Evolutionary conservation across 176 grass and related monocot genomes (phyloP).

Genomic region (Triticum turgidum): DNA sequence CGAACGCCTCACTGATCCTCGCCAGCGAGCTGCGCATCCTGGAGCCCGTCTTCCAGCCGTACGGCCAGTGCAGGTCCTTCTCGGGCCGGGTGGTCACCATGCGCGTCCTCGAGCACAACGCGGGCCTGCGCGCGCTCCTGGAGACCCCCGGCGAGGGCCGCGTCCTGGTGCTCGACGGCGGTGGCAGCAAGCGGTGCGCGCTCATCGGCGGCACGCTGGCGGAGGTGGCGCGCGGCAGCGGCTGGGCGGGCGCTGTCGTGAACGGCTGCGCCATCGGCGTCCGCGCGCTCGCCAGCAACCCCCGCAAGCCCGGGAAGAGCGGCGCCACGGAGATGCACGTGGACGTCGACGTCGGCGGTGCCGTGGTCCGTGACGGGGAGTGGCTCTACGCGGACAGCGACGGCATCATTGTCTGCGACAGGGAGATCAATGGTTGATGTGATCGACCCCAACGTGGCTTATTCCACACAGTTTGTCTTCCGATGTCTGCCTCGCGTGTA

Average conservation of each 20-base stretch:
- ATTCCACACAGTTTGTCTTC: no score
- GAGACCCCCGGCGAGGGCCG: neutral
- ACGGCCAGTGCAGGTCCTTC: neutral
- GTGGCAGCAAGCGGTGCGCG: neutral
- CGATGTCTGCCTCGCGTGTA: no score
- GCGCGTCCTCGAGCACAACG: neutral
- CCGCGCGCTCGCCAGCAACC: neutral
- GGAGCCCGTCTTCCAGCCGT: neutral
- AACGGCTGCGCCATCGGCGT: neutral
- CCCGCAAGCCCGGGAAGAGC: neutral
- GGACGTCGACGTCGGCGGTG: neutral
- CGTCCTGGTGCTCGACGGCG: neutral
- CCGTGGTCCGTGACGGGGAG: neutral
- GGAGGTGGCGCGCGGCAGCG: neutral
- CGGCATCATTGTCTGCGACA: neutral
- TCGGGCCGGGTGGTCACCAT: neutral
- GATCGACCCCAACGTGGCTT: neutral
- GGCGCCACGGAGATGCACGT: neutral
- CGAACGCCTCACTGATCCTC: neutral
- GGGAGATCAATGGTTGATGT: neutral
- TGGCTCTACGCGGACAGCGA: neutral
- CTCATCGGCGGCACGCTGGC: neutral
- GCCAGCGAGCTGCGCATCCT: slow-evolving; percentile 1
- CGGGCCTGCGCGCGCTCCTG: neutral
- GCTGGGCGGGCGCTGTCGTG: neutral